Conservation (phyloP, 805 yeast species). For the Candida chauliodis region DNA sequence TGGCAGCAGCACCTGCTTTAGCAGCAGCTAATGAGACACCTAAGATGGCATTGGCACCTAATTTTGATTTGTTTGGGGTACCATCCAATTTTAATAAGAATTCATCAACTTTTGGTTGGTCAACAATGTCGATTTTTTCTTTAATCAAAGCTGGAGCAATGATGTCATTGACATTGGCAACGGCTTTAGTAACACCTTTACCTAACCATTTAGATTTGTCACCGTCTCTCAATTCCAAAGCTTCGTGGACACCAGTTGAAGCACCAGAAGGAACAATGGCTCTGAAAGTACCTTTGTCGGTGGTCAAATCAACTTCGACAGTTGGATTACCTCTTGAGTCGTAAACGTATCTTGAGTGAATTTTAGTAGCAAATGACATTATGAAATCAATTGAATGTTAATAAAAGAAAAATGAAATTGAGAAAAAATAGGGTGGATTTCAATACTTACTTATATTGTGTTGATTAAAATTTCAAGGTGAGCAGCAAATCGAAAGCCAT, state of each 20-base stretch:
- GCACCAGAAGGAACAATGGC: conserved; percentile 99
- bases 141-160: conserved; percentile 91
- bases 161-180: conserved; percentile 88
- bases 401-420: conserved; percentile 5
- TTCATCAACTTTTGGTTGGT: conserved; percentile 84
- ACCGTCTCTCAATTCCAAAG: conserved; percentile 96
- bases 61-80: conserved; percentile 93
- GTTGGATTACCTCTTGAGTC: conserved; percentile 99
- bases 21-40: conserved; percentile 98
- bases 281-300: conserved; percentile 91
- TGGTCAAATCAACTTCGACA: conserved; percentile 94
- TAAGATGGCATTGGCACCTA: conserved; percentile 97
- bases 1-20: conserved; percentile 97
- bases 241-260: conserved; percentile 98
- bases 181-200: conserved; percentile 97
- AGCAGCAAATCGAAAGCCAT: not conserved
- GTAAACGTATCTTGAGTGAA: conserved; percentile 94
- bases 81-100: conserved; percentile 88
- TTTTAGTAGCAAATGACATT: conserved; percentile 47
- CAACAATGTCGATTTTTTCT: conserved; percentile 76
- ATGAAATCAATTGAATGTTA: conserved; percentile 6
- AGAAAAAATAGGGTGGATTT: conserved; percentile 4
- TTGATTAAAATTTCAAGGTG: conserved; percentile 2
- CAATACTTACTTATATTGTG: not conserved
- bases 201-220: conserved; percentile 98